Evolutionary conservation across 2,329 filamentous ascomycete genomes (phyloP).

Genomic region (Aulographum hederae): DNA sequence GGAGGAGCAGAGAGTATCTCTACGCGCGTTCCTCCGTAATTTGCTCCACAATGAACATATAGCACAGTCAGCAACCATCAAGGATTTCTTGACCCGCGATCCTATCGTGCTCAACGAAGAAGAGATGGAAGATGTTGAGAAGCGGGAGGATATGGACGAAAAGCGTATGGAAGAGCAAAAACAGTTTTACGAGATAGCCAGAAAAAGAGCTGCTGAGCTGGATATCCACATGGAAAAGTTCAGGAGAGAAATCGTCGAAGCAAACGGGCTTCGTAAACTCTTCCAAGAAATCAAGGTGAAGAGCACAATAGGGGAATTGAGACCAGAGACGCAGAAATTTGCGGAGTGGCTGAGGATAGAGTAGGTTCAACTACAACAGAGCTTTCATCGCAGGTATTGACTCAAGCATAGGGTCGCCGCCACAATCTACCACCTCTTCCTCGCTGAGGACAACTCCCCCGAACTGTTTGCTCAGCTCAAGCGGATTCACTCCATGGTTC

Average conservation of each 20-base stretch:
- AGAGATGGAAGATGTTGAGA: conserved; percentile 64
- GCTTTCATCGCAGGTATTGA: background rate
- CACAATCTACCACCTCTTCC: conserved; percentile 89
- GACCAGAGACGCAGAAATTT: conserved; percentile 93
- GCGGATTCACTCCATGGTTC: conserved; percentile 84
- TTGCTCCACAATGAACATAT: conserved; percentile 72
- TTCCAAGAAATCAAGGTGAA: conserved; percentile 90
- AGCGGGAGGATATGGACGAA: conserved; percentile 67
- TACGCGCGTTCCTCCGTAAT: conserved; percentile 77
- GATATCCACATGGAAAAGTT: conserved; percentile 95
- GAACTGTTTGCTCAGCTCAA: conserved; percentile 90
- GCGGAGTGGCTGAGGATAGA: conserved; percentile 97
- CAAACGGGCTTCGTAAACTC: conserved; percentile 74
- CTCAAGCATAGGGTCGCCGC: conserved; percentile 51
- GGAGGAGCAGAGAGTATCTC: conserved; percentile 78
- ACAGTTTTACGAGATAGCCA: conserved; percentile 87
- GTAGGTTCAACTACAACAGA: conserved; percentile 14
- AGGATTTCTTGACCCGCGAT: conserved; percentile 62
- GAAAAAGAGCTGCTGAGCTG: conserved; percentile 74
- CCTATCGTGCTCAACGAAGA: conserved; percentile 61
- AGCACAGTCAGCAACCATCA: conserved; percentile 64
- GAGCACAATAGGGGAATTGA: conserved; percentile 69
- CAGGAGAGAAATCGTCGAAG: conserved; percentile 47
- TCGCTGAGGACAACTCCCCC: conserved; percentile 94
- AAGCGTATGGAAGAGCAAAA: conserved; percentile 83